These are phyloP conservation scores for Capsella bursapastoris DNA, from an alignment of 345 rosid genomes.

Conservation along the genomic window DNA sequence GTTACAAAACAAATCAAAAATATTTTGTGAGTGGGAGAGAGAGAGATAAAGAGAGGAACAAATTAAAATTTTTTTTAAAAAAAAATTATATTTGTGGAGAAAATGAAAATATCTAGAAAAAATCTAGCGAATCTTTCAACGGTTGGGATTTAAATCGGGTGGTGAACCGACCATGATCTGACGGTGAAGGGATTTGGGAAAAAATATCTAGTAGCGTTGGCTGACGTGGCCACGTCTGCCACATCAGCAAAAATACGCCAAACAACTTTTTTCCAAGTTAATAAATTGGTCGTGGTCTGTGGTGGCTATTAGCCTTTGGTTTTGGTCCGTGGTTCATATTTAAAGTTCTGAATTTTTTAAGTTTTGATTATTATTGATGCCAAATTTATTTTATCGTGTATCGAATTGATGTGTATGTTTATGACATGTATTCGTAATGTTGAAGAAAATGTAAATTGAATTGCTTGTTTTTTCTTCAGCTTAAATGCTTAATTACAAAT, in stretches of 20 bases:
- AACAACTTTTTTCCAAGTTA: slow-evolving; percentile 20
- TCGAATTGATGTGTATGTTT: too few species aligned
- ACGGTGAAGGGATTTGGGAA: slow-evolving; percentile 24
- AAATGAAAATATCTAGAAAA: slow-evolving; percentile 50
- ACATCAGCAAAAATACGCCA: slow-evolving; percentile 50
- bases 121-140: slow-evolving; percentile 41
- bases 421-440: too few species aligned
- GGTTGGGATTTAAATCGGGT: slow-evolving; percentile 27
- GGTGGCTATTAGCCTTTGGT: slow-evolving; percentile 21
- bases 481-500: too few species aligned
- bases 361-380: background rate
- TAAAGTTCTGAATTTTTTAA: slow-evolving; percentile 27
- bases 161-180: slow-evolving; percentile 42
- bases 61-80: too few species aligned
- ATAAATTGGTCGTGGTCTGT: slow-evolving; percentile 35
- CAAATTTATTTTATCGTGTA: too few species aligned
- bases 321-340: slow-evolving; percentile 37
- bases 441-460: too few species aligned
- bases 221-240: slow-evolving; percentile 56
- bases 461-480: too few species aligned
- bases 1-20: slow-evolving; percentile 20
- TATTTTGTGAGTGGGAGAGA: slow-evolving; percentile 23
- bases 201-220: slow-evolving; percentile 53
- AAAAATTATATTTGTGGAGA: slow-evolving; percentile 4
- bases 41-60: too few species aligned